Percentiles rank a stretch among this genome's conserved stretches.
These are phyloP conservation scores for Phialophora tarda DNA, from an alignment of 2,329 filamentous ascomycete species.

Conservation along the genomic window DNA sequence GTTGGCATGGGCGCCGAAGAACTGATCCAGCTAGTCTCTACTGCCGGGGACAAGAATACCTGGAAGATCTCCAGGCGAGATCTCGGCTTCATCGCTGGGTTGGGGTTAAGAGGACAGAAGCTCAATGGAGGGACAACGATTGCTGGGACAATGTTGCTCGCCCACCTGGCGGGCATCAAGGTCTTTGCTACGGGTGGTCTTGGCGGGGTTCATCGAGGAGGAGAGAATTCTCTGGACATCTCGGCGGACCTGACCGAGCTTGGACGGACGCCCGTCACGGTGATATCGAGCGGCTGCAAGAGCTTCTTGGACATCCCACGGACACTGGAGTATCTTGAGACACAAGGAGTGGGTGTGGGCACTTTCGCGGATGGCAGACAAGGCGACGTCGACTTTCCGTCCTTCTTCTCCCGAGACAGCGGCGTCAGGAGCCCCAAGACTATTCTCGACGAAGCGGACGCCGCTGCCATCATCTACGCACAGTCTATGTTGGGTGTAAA, in stretches of 20 bases:
- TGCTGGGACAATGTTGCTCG: slow-evolving; percentile 88
- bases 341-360: slow-evolving; percentile 75
- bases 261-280: slow-evolving; percentile 83
- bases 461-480: slow-evolving; percentile 84
- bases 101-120: slow-evolving; percentile 70
- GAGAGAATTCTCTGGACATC: slow-evolving; percentile 84
- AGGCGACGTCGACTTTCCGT: slow-evolving; percentile 77
- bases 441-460: slow-evolving; percentile 76
- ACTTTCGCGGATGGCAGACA: slow-evolving; percentile 85
- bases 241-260: slow-evolving; percentile 95
- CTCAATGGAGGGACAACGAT: slow-evolving; percentile 92
- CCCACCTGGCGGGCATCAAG: slow-evolving; percentile 82
- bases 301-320: slow-evolving; percentile 91
- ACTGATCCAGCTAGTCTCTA: slow-evolving; percentile 69
- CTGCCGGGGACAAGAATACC: slow-evolving; percentile 69
- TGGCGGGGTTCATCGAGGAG: slow-evolving; percentile 90
- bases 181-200: slow-evolving; percentile 95
- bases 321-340: slow-evolving; percentile 81
- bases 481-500: slow-evolving; percentile 74
- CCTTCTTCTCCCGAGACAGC: slow-evolving; percentile 90
- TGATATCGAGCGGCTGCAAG: slow-evolving; percentile 90
- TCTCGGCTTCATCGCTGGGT: slow-evolving; percentile 77
- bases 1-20: slow-evolving; percentile 78
- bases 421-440: slow-evolving; percentile 78
- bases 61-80: slow-evolving; percentile 88